A percentile compares a stretch with the other conserved stretches of the same genome.
Evolutionary conservation across 2,329 filamentous ascomycete species (phyloP).

Genomic region (Dryadomyces quercus-mongolicae): DNA sequence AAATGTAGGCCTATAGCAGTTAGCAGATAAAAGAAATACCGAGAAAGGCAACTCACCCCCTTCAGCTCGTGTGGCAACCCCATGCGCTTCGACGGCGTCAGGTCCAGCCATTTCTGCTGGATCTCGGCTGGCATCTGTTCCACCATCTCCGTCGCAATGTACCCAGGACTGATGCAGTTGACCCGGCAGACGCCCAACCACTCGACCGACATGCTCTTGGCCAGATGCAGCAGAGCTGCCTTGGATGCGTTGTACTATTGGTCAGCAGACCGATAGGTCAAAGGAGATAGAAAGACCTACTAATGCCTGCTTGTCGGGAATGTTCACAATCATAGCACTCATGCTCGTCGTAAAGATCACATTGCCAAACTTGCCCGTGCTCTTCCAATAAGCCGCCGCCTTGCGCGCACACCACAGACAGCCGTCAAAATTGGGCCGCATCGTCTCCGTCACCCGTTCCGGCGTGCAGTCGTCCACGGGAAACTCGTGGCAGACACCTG

Average conservation of each 20-base stretch:
- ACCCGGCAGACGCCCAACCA: constrained; percentile 59
- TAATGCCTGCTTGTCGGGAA: constrained; percentile 52
- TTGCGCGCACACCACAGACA: constrained; percentile 24
- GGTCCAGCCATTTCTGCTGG: too few relatives aligned
- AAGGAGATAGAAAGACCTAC: too few relatives aligned
- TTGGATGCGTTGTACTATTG: constrained; percentile 63
- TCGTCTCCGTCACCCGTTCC: constrained; percentile 1
- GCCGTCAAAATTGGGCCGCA: constrained; percentile 5
- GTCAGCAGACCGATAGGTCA: too few relatives aligned
- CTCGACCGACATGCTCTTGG: constrained; percentile 62
- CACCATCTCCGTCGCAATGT: constrained; percentile 29
- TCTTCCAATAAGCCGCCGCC: constrained; percentile 46
- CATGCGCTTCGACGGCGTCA: too few relatives aligned
- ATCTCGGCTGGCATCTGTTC: too few relatives aligned
- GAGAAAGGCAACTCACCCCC: neutral
- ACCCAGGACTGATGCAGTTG: constrained; percentile 34
- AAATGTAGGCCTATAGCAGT: neutral
- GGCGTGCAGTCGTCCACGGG: constrained; percentile 53
- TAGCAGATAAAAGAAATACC: neutral
- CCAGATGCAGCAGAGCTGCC: constrained; percentile 46
- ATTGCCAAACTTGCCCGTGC: constrained; percentile 45
- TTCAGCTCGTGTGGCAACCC: too few relatives aligned
- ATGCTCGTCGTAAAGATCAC: constrained; percentile 71
- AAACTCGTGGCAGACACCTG: constrained; percentile 63
- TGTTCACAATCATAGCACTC: constrained; percentile 64